These are phyloP conservation scores for Penicillium cosmopolitanum DNA, from an alignment of 495 filamentous ascomycete genomes.

Conservation along the genomic window DNA sequence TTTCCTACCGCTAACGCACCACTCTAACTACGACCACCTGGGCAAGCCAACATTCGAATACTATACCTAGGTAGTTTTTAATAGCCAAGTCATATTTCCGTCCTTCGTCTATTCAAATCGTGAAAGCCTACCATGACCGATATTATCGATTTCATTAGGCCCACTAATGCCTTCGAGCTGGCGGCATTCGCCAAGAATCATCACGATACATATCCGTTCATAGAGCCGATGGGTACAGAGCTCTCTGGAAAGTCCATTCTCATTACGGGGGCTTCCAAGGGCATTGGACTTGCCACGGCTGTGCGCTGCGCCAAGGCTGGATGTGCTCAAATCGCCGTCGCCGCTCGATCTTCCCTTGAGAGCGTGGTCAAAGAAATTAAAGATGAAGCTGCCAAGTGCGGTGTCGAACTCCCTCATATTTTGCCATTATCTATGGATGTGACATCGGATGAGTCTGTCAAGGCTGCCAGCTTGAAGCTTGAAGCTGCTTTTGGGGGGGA, in stretches of 20 bases:
- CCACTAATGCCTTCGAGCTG: not conserved
- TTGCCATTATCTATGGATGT: slow-evolving; percentile 49
- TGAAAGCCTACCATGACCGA: not conserved
- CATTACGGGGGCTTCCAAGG: slow-evolving; percentile 54
- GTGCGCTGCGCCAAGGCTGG: slow-evolving; percentile 52
- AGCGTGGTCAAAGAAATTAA: slow-evolving; percentile 39
- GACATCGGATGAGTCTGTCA: slow-evolving; percentile 38
- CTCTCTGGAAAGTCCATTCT: slow-evolving; percentile 46
- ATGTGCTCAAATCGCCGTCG: slow-evolving; percentile 46
- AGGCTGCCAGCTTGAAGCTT: slow-evolving; percentile 30
- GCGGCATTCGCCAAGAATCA: slow-evolving; percentile 5
- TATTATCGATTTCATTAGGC: not conserved
- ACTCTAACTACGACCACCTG: no score
- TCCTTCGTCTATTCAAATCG: not conserved
- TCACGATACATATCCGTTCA: slow-evolving; percentile 50
- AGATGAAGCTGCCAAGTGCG: slow-evolving; percentile 37
- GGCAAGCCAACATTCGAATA: no score
- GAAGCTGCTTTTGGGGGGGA: slow-evolving; percentile 31
- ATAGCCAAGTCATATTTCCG: not conserved
- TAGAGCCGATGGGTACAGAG: slow-evolving; percentile 30
- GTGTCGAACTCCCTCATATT: slow-evolving; percentile 43
- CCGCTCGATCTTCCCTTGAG: slow-evolving; percentile 46
- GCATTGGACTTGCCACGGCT: slow-evolving; percentile 50
- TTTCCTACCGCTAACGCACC: no score
- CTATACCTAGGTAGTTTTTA: no score